A percentile compares a stretch with the other conserved stretches of the same genome.
These are phyloP conservation scores for Populus deltoides DNA, from an alignment of 345 rosid genomes.

Conservation along the genomic window DNA sequence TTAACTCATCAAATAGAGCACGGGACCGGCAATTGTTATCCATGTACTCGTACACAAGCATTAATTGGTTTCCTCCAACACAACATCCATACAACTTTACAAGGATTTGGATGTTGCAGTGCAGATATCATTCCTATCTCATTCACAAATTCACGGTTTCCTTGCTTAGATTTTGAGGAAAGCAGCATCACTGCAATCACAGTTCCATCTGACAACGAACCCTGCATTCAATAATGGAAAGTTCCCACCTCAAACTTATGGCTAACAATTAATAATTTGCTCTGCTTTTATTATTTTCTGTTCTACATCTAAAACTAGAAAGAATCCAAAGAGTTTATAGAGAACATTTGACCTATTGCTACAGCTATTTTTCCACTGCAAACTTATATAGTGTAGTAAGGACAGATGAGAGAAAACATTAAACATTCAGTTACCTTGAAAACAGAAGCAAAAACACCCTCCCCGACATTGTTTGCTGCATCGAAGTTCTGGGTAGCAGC, in stretches of 20 bases:
- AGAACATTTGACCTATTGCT: background rate
- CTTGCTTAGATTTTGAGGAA: constrained; percentile 32
- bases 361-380: background rate
- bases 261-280: too few relatives aligned
- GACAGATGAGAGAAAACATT: background rate
- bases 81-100: constrained; percentile 31
- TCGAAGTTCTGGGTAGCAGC: constrained; percentile 27
- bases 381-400: background rate
- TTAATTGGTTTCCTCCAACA: background rate
- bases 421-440: constrained; percentile 30
- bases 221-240: constrained; percentile 15
- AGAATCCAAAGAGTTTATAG: background rate
- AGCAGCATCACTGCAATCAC: constrained; percentile 33
- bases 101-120: constrained; percentile 25
- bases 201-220: constrained; percentile 23
- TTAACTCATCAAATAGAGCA: too few relatives aligned
- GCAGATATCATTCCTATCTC: constrained; percentile 36
- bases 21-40: too few relatives aligned
- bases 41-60: too few relatives aligned
- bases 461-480: constrained; percentile 22
- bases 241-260: too few relatives aligned
- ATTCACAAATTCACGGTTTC: constrained; percentile 29
- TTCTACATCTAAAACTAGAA: background rate
- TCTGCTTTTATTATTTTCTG: background rate
- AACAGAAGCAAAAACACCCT: constrained; percentile 26